These are phyloP conservation scores for Leptosphaerulina australis DNA, from an alignment of 2,329 filamentous ascomycete genomes.

Conservation along the genomic window DNA sequence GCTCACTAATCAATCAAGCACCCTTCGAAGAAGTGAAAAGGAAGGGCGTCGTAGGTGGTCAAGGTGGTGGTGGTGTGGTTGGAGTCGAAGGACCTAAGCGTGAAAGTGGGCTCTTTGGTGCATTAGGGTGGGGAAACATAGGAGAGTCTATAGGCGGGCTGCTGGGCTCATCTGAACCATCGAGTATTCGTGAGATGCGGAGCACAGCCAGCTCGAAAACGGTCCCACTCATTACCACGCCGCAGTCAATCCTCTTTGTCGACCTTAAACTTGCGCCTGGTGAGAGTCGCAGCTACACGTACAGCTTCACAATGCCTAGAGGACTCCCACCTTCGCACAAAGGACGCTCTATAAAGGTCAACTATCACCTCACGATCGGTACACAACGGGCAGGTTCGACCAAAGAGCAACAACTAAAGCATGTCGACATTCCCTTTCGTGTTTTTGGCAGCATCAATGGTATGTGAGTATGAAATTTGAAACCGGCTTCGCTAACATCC, in stretches of 20 bases:
- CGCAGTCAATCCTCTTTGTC: constrained; percentile 94
- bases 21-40: constrained; percentile 96
- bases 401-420: constrained; percentile 78
- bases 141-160: constrained; percentile 87
- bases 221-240: constrained; percentile 89
- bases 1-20: constrained; percentile 84
- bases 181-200: constrained; percentile 95
- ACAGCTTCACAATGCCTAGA: constrained; percentile 82
- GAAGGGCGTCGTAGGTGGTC: constrained; percentile 86
- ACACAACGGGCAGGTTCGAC: constrained; percentile 82
- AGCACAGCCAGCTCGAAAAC: constrained; percentile 83
- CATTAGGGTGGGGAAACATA: constrained; percentile 86
- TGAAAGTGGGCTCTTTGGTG: constrained; percentile 78
- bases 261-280: constrained; percentile 86
- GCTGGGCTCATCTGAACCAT: constrained; percentile 83
- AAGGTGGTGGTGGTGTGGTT: constrained; percentile 81
- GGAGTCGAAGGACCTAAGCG: constrained; percentile 77
- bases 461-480: constrained; percentile 26
- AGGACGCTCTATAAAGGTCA: constrained; percentile 91
- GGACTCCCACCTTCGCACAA: constrained; percentile 90
- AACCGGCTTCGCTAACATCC: constrained; percentile 24
- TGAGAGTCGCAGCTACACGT: constrained; percentile 86
- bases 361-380: constrained; percentile 88
- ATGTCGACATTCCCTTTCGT: constrained; percentile 91
- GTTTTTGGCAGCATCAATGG: constrained; percentile 91